Percentiles rank a stretch among this genome's conserved stretches.
phyloP scores from a whole-genome alignment of 2,329 filamentous ascomycete genomes.

The Trichoderma harzianum region DNA sequence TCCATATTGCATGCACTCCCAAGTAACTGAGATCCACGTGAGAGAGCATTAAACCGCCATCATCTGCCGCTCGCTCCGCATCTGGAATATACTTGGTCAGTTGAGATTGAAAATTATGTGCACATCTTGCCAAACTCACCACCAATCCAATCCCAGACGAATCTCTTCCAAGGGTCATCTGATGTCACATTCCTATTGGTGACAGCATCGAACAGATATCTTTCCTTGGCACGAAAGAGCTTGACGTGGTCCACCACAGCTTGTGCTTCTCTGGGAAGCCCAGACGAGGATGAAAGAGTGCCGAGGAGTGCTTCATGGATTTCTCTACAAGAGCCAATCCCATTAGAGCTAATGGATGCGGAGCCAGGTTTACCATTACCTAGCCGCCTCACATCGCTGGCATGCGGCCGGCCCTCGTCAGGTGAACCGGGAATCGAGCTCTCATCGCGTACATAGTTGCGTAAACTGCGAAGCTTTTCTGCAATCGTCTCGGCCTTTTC shows the following conservation, averaged over 20 bases:
- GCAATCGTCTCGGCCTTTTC: constrained; percentile 41
- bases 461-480: constrained; percentile 48
- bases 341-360: constrained; percentile 38
- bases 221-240: constrained; percentile 58
- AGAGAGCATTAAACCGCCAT: constrained; percentile 67
- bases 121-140: constrained; percentile 42
- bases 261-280: constrained; percentile 50
- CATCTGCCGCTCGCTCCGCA: constrained; percentile 60
- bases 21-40: constrained; percentile 72
- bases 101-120: neutral
- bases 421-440: constrained; percentile 22
- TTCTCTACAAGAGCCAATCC: constrained; percentile 49
- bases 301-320: constrained; percentile 54
- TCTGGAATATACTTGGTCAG: constrained; percentile 36
- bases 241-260: constrained; percentile 55
- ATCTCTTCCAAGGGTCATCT: constrained; percentile 71
- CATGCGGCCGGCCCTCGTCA: constrained; percentile 27
- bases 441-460: constrained; percentile 37
- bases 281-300: constrained; percentile 42
- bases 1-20: constrained; percentile 71
- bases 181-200: constrained; percentile 64
- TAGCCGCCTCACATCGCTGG: constrained; percentile 25
- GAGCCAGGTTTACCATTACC: constrained; percentile 33
- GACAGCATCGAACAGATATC: constrained; percentile 61
- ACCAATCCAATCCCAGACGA: constrained; percentile 74